A percentile compares a stretch with the other conserved stretches of the same genome.
These are phyloP conservation scores for Lactarius sanguifluus DNA, from an alignment of 768 basidiomycete species.

Conservation along the genomic window DNA sequence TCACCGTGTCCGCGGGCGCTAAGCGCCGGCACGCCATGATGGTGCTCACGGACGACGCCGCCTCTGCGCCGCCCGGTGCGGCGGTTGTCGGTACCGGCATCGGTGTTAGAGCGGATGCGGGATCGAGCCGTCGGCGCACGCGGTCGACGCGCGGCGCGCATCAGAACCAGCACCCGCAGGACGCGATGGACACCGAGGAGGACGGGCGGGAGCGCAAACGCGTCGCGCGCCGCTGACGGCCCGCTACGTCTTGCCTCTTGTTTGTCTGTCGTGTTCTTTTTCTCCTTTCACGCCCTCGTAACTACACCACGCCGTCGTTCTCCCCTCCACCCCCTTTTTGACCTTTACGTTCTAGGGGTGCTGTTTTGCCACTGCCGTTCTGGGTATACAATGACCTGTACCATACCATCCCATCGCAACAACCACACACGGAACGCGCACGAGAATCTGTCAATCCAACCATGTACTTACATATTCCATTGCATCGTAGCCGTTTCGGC, in stretches of 20 bases:
- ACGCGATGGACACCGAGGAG: constrained; percentile 72
- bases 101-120: constrained; percentile 30
- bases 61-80: constrained; percentile 39
- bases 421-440: constrained; percentile 10
- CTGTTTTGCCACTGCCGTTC: constrained; percentile 11
- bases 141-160: constrained; percentile 46
- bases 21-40: constrained; percentile 79
- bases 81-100: constrained; percentile 37
- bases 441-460: constrained; percentile 16
- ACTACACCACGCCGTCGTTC: background rate
- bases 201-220: constrained; percentile 75
- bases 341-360: constrained; percentile 8
- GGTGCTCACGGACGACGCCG: constrained; percentile 64
- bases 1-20: constrained; percentile 49
- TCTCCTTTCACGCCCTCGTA: background rate
- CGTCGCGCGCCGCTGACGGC: constrained; percentile 56
- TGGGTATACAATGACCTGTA: constrained; percentile 18
- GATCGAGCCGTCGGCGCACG: constrained; percentile 52
- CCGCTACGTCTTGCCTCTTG: background rate
- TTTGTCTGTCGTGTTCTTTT: background rate
- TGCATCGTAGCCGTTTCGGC: constrained; percentile 14
- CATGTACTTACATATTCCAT: constrained; percentile 28
- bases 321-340: background rate
- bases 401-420: constrained; percentile 19
- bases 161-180: constrained; percentile 45